Base-by-base conservation (phyloP, 2,329 filamentous ascomycete species). In the Stachybotrys chartarum region DNA sequence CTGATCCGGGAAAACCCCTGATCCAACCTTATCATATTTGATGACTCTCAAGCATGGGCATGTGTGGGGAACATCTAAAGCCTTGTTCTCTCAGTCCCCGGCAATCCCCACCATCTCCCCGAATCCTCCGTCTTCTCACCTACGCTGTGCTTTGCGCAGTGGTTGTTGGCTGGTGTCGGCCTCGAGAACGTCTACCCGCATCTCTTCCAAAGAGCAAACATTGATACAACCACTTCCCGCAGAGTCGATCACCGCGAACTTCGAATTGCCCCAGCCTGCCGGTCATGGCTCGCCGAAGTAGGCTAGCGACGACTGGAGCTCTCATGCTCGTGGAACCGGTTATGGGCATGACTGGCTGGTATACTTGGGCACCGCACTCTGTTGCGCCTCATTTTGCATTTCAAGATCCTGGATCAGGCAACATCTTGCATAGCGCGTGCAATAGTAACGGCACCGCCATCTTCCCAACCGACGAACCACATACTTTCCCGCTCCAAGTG, bases 311-410 rank as follows among this genome's bases (percentile, higher is more conserved):
- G 45, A 12, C 17, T 3, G 45, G 16, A n/a, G 45, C 18, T 5
- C 18, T 58, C 14, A 45, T 61, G 5, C 52, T 61, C 7, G 50
- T 51, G 30, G 51, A 54, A 24, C 56, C 60, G 0, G 54, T 52
- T 0, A n/a, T 47, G 7, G 60, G 56, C 50, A 54, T 61, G 53
- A 51, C 59, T 8, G 60, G 58, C 54, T 61, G 60, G 60, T 61
- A 56, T 56, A 61, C 60, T 7, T 58, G 58, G 60, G 56, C 59
- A 24, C 50, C 56, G 0, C 35, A 57, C 10, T 18, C 42, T 18
- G 18, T 61, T 18, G 61, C 60, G 5, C 60, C 60, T 52, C 60
- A 61, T 47, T 61, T 61, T 49, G 60, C 60, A 14, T 61, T 57
- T 44, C 60, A 61, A 54, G 60, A 61, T 30, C 56, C 60, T 1